These are phyloP conservation scores for Madurella mycetomatis DNA, from an alignment of 2,329 filamentous ascomycete species.

Conservation along the genomic window DNA sequence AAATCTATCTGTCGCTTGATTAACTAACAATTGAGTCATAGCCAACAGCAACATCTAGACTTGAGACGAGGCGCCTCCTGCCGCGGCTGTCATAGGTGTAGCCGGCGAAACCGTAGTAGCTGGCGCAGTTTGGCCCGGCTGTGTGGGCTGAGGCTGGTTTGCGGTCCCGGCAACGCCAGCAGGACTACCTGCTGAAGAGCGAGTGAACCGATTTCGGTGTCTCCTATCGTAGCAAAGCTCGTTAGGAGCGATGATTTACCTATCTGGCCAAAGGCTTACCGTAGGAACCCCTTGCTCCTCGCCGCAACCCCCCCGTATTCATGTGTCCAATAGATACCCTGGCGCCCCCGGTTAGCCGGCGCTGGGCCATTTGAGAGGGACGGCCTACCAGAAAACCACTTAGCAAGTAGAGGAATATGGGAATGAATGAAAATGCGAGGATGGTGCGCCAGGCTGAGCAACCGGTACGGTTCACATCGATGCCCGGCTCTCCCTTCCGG, in stretches of 20 bases:
- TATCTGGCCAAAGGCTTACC: background rate
- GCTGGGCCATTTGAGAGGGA: too few relatives aligned
- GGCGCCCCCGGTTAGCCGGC: background rate
- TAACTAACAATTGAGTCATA: too few relatives aligned
- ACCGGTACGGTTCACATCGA: conserved; percentile 14
- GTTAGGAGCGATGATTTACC: too few relatives aligned
- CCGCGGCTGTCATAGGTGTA: too few relatives aligned
- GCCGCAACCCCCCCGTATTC: conserved; percentile 4
- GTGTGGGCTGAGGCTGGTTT: too few relatives aligned
- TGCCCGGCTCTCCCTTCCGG: conserved; percentile 1
- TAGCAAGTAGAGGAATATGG: conserved; percentile 10
- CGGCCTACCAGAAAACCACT: conserved; percentile 11
- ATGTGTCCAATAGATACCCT: conserved; percentile 14
- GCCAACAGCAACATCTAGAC: too few relatives aligned
- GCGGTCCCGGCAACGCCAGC: too few relatives aligned
- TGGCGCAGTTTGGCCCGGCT: too few relatives aligned
- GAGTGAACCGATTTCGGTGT: background rate
- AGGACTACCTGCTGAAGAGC: too few relatives aligned
- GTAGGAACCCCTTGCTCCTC: background rate
- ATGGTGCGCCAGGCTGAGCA: conserved; percentile 17
- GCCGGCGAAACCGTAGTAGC: too few relatives aligned
- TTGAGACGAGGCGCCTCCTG: too few relatives aligned
- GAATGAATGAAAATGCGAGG: conserved; percentile 19
- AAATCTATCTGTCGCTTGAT: too few relatives aligned
- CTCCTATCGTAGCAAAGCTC: background rate